Percentiles rank a stretch among this genome's conserved stretches.
These are phyloP conservation scores for Neonectria hederae DNA, from an alignment of 2,329 filamentous ascomycete species.

Conservation along the genomic window DNA sequence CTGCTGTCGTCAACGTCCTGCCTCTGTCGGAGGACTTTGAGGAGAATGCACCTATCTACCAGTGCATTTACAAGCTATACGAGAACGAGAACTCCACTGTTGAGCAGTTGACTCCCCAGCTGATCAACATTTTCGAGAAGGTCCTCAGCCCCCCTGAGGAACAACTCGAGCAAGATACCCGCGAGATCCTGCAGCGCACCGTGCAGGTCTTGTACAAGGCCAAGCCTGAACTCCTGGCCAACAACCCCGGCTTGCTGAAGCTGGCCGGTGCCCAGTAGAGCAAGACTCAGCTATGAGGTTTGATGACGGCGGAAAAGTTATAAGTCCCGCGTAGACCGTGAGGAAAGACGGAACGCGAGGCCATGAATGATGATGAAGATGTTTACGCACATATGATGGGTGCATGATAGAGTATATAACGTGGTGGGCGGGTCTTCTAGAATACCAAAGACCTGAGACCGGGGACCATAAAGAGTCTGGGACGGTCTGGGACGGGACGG, in stretches of 20 bases:
- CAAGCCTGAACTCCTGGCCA: constrained; percentile 47
- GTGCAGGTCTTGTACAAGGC: constrained; percentile 60
- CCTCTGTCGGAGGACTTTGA: constrained; percentile 94
- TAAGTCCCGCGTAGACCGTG: constrained; percentile 15
- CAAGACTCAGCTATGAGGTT: constrained; percentile 30
- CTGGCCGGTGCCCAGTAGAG: constrained; percentile 44
- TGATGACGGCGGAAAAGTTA: constrained; percentile 28
- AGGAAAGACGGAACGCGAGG: constrained; percentile 26
- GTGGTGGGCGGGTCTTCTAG: constrained; percentile 22
- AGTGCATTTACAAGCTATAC: constrained; percentile 89
- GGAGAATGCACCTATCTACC: constrained; percentile 94
- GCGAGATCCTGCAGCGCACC: constrained; percentile 71
- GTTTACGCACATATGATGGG: constrained; percentile 26
- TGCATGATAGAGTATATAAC: constrained; percentile 39
- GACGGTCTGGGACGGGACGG: constrained; percentile 24
- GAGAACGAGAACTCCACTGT: constrained; percentile 75
- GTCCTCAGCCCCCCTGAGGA: constrained; percentile 77
- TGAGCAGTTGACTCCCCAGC: constrained; percentile 73
- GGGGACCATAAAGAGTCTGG: constrained; percentile 16
- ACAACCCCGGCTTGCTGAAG: constrained; percentile 45
- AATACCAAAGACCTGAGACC: constrained; percentile 17
- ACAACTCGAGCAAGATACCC: constrained; percentile 78
- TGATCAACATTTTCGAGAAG: constrained; percentile 77
- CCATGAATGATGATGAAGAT: constrained; percentile 38
- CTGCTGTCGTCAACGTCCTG: constrained; percentile 79